Evolutionary conservation across 2,329 filamentous ascomycete genomes (phyloP), one percentile per base, ranked within the genome.

Genomic region (Pseudonectria foliicola): DNA sequence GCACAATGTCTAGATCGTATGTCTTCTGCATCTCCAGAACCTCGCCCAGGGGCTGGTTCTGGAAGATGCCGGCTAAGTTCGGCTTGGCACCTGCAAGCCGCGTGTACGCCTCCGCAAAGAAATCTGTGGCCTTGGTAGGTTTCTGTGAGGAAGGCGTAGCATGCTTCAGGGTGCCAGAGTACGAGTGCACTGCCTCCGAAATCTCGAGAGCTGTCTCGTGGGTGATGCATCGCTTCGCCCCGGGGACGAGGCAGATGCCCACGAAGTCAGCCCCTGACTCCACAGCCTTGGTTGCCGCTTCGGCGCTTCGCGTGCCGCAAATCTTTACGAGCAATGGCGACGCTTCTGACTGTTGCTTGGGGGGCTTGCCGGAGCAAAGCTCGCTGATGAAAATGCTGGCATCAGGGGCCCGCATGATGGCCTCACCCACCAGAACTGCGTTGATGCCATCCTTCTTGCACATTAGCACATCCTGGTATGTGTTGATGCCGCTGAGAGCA

Each of bases 381-480:
- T 89, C 75, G 24, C 77, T 73, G 54, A 96, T 93, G 63, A 98
- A 98, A 14, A 71, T 67, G 14, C 80, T 75, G 10, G 88, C 88
- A 53, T 96, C 77, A 10, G 82, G 73, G 3, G 92, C 89, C 41
- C 87, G 80, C 90, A 98, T 96, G 45, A 98, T 77, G 33, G 93
- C 86, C 61, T 98, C 92, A 12, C 92, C 92, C 7, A 98, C 90
- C 4, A 98, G 75, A 10, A 98, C 82, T 32, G 90, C 92, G 48
- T 89, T 86, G 31, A 98, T 87, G 13, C 90, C 89, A 50, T 93
- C 89, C 40, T 80, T 80, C 56, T 86, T 81, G 60, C 94, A 95
- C 42, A 85, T 80, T 42, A 85, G 69, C 6, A 98, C 90, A 58
- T 98, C 92, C 38, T 89, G 75, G 21, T 92, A 77, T 1, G 82